Evolutionary conservation across 441 rosid species (phyloP).

Genomic region (Eutrema salsugineum): DNA sequence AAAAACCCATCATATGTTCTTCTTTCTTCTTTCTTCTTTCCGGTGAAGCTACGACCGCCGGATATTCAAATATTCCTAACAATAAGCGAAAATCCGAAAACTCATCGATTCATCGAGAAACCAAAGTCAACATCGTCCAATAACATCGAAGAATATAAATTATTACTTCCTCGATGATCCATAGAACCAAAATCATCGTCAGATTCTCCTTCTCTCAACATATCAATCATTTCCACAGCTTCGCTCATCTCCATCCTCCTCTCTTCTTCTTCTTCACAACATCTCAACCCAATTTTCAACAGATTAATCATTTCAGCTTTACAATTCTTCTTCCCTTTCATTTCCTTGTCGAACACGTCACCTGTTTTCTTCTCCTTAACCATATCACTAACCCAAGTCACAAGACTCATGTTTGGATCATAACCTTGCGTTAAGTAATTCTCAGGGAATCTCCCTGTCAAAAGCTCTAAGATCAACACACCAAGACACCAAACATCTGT

Average conservation of each 20-base stretch:
- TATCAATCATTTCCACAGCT: slow-evolving; percentile 45
- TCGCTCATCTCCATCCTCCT: slow-evolving; percentile 49
- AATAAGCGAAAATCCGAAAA: not conserved
- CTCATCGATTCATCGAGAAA: slow-evolving; percentile 29
- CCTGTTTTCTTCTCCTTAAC: slow-evolving; percentile 43
- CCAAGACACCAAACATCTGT: slow-evolving; percentile 82
- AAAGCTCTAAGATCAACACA: slow-evolving; percentile 56
- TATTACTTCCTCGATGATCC: slow-evolving; percentile 22
- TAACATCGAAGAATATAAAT: slow-evolving; percentile 26
- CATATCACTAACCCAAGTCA: slow-evolving; percentile 61
- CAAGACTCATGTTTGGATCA: slow-evolving; percentile 40
- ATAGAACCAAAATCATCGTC: slow-evolving; percentile 29
- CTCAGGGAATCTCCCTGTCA: slow-evolving; percentile 71
- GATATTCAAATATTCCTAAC: slow-evolving; percentile 9
- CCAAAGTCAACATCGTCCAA: slow-evolving; percentile 29
- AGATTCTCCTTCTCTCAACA: slow-evolving; percentile 36
- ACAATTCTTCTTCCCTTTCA: slow-evolving; percentile 46
- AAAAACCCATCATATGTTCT: not conserved
- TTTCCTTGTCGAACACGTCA: slow-evolving; percentile 73
- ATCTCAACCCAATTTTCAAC: slow-evolving; percentile 71
- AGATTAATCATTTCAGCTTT: slow-evolving; percentile 59
- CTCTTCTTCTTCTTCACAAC: slow-evolving; percentile 63
- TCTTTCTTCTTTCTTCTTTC: slow-evolving; percentile 10
- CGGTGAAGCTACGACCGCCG: slow-evolving; percentile 4
- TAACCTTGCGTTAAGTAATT: slow-evolving; percentile 49